Percentiles rank a stretch among this genome's conserved stretches.
phyloP scores from a whole-genome alignment of 371 early-diverging fungal genomes.

The Mortierella sp. region DNA sequence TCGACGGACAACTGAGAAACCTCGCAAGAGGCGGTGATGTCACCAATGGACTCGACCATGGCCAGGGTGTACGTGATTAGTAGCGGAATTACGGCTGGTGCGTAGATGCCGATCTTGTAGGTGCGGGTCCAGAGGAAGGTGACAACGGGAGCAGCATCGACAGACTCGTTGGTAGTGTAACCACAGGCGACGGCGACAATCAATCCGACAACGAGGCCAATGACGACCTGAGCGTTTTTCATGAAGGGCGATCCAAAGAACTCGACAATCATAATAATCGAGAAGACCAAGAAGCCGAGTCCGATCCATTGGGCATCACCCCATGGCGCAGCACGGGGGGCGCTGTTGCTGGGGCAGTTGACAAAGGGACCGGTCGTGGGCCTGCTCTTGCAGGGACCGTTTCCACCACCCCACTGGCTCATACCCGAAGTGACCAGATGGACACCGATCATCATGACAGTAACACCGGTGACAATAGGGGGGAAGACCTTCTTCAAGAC shows the following conservation, averaged over 20 bases:
- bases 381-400: constrained; percentile 58
- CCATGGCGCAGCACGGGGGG: constrained; percentile 74
- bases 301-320: constrained; percentile 73
- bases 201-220: constrained; percentile 73
- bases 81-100: constrained; percentile 75
- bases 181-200: constrained; percentile 73
- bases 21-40: constrained; percentile 77
- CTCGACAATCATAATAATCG: constrained; percentile 71
- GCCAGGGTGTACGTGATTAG: constrained; percentile 63
- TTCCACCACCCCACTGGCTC: constrained; percentile 74
- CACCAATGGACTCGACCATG: constrained; percentile 73
- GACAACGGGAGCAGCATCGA: constrained; percentile 66
- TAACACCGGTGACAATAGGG: constrained; percentile 72
- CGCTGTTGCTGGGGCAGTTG: constrained; percentile 66
- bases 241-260: constrained; percentile 76
- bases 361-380: constrained; percentile 68
- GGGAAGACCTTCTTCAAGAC: constrained; percentile 69
- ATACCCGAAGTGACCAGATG: constrained; percentile 68
- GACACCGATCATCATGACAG: constrained; percentile 72
- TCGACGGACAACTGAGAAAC: constrained; percentile 74
- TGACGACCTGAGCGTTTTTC: constrained; percentile 73
- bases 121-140: constrained; percentile 74
- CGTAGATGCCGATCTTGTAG: constrained; percentile 70
- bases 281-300: constrained; percentile 73
- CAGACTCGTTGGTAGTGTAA: constrained; percentile 64